phyloP scores from a whole-genome alignment of 2,329 filamentous ascomycete genomes.

The Ophiocordyceps camponoti-rufipedis region DNA sequence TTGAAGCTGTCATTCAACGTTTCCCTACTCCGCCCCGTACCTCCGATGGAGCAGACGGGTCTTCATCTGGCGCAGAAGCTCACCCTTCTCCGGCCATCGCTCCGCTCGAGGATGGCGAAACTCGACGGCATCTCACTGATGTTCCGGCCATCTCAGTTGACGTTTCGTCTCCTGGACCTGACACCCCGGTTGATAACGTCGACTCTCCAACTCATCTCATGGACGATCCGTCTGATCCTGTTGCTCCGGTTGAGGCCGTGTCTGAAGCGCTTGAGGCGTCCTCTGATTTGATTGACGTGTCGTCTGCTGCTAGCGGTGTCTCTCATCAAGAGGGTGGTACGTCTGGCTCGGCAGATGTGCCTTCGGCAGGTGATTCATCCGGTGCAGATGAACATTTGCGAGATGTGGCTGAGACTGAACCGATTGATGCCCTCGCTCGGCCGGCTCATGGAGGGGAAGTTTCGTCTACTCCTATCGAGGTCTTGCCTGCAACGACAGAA shows the following conservation, averaged over 20 bases:
- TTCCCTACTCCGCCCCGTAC: neutral
- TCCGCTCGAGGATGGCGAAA: neutral
- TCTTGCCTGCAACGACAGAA: neutral
- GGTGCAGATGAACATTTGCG: too few species aligned
- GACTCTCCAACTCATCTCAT: neutral
- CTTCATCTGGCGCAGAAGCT: neutral
- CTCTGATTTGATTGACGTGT: neutral
- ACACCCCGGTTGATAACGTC: neutral
- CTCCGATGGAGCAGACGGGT: too few species aligned
- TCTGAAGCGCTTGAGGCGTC: neutral
- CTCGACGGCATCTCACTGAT: neutral
- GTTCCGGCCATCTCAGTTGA: neutral
- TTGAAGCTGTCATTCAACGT: neutral
- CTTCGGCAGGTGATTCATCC: too few species aligned
- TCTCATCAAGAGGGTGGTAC: too few species aligned
- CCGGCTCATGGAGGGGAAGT: too few species aligned
- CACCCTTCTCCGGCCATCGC: neutral
- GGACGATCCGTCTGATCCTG: neutral
- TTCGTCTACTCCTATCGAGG: neutral
- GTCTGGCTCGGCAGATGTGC: too few species aligned
- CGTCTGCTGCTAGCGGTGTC: neutral
- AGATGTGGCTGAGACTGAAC: too few species aligned
- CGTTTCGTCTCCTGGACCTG: neutral
- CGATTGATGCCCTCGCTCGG: too few species aligned
- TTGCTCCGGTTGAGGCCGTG: neutral